Evolutionary conservation across 805 yeast species (phyloP), one percentile per base, ranked within the genome.

Genomic region (Candida germanica): DNA sequence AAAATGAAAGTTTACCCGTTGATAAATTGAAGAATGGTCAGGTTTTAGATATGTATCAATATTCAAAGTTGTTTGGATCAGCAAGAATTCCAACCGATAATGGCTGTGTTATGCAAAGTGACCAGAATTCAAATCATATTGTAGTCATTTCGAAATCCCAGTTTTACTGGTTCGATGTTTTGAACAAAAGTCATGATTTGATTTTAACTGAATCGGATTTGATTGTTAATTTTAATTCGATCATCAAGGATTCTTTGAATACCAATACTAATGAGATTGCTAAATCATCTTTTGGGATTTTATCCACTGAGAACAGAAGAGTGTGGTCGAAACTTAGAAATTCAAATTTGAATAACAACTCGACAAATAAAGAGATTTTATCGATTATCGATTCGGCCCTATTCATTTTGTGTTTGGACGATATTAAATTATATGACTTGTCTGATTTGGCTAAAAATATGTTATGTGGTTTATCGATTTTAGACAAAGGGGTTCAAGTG

Each of bases 131-230:
- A 1, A 83, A 79, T 50, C 96, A 88, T 58, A 78, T 88, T 24
- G 81, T 87, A 7, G 89, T 88, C 11, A 64, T 87, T 56, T 80
- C 87, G 43, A 80, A 84, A 51, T 84, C 95, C 2, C 96, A 88
- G 59, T 86, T 87, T 58, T 88, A 88, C 62, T 88, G 96, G 96
- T 88, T 88, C 56, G 96, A 88, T 54, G 97, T 88, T 1, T 65
- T 88, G 49, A 94, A 87, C 58, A 69, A 71, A 32, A 64, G 79
- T 44, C 78, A 84, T 54, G 80, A 85, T 52, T 68, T 88, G 43
- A 71, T 87, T 31, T 66, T 88, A 53, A 71, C 82, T 1, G 91
- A 87, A 52, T 77, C 75, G 37, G 94, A 87, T 55, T 70, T 88
- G 47, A 80, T 77, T 38, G 68, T 80, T 54, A 87, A 87, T 59